Percentiles rank a stretch among this genome's conserved stretches.
phyloP scores from a whole-genome alignment of 768 basidiomycete genomes.

The Phanerodontia chrysosporium region DNA sequence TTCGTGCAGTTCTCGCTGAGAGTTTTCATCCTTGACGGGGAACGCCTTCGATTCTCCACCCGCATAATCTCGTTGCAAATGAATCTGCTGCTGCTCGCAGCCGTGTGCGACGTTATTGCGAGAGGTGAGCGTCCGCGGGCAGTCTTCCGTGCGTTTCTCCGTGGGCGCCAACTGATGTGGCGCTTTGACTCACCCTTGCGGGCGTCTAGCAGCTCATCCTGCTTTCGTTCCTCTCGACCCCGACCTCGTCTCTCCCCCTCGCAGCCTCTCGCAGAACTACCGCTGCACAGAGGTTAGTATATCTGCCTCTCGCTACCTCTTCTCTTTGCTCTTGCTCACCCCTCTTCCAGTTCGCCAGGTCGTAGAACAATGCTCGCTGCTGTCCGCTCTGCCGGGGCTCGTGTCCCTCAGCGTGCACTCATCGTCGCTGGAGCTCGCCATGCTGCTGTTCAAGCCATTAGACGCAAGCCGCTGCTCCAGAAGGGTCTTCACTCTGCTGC shows the following conservation, averaged over 20 bases:
- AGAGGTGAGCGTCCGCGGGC: background rate
- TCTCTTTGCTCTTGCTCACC: background rate
- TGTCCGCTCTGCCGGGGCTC: slow-evolving; percentile 18
- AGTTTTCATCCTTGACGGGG: too few species aligned
- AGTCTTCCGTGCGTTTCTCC: background rate
- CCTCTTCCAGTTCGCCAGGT: background rate
- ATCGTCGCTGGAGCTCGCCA: slow-evolving; percentile 41
- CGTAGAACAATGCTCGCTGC: slow-evolving; percentile 12
- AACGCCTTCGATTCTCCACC: too few species aligned
- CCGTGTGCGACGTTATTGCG: background rate
- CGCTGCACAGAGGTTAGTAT: background rate
- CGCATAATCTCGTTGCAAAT: too few species aligned
- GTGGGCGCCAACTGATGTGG: background rate
- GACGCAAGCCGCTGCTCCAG: slow-evolving; percentile 24
- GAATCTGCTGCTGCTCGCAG: too few species aligned
- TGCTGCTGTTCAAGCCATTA: slow-evolving; percentile 36
- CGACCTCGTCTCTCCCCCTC: background rate
- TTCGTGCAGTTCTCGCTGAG: too few species aligned
- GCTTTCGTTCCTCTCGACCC: background rate
- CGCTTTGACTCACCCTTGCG: background rate
- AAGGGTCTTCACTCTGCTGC: slow-evolving; percentile 50
- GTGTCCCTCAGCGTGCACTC: slow-evolving; percentile 40
- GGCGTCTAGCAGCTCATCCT: background rate
- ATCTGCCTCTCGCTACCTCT: background rate
- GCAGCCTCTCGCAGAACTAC: background rate